Evolutionary conservation across 108 stramenopile genomes (phyloP).

Genomic region (Schizochytrium sp.): DNA sequence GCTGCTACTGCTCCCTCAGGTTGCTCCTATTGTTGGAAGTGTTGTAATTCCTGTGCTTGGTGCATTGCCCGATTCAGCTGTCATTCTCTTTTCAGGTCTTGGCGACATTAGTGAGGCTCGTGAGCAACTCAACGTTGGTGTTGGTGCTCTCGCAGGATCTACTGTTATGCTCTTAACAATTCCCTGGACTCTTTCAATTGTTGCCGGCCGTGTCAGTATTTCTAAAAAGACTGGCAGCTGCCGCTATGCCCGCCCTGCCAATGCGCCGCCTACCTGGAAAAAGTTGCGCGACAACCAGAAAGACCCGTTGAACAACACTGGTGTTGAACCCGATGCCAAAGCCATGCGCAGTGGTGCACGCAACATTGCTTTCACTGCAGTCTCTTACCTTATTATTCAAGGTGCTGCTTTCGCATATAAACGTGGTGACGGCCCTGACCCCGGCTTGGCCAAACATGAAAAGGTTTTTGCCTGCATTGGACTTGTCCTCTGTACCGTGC

Average conservation of each 20-base stretch:
- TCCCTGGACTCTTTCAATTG: slow-evolving; percentile 86
- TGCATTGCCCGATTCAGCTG: slow-evolving; percentile 95
- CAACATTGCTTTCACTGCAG: slow-evolving; percentile 85
- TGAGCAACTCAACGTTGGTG: slow-evolving; percentile 89
- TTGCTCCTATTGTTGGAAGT: slow-evolving; percentile 92
- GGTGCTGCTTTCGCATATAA: slow-evolving; percentile 81
- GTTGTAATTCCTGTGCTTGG: slow-evolving; percentile 95
- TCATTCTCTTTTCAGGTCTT: slow-evolving; percentile 93
- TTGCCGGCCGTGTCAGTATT: slow-evolving; percentile 91
- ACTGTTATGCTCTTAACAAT: slow-evolving; percentile 97
- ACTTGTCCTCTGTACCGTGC: slow-evolving; percentile 45
- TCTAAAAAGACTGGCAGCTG: slow-evolving; percentile 40
- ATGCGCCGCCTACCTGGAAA: slow-evolving; percentile 53
- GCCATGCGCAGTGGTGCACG: slow-evolving; percentile 66
- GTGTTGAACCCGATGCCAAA: slow-evolving; percentile 14
- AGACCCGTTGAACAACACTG: slow-evolving; percentile 76
- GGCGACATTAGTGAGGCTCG: slow-evolving; percentile 85
- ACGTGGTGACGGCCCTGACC: slow-evolving; percentile 45
- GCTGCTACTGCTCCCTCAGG: slow-evolving; percentile 87
- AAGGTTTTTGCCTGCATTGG: slow-evolving; percentile 18
- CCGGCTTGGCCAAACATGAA: slow-evolving; percentile 27
- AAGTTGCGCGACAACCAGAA: slow-evolving; percentile 55
- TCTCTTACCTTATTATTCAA: slow-evolving; percentile 90
- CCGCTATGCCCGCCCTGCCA: slow-evolving; percentile 68
- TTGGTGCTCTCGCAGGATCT: slow-evolving; percentile 94